A percentile compares a stretch with the other conserved stretches of the same genome.
phyloP scores from a whole-genome alignment of 2,329 filamentous ascomycete genomes.

The Fusarium sp. region DNA sequence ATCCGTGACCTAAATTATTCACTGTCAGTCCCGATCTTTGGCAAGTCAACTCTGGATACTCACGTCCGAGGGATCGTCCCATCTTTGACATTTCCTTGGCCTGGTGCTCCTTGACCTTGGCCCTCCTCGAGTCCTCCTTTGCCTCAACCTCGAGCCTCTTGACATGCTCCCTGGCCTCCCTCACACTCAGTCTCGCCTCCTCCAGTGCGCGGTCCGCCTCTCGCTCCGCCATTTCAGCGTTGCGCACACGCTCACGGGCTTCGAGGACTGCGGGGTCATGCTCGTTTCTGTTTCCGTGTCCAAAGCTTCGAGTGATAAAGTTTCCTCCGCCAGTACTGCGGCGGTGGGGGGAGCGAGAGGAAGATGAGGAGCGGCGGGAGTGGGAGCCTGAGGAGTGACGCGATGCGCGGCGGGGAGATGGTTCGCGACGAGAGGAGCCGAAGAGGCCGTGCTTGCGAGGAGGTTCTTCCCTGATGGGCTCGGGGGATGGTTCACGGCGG shows the following conservation, averaged over 20 bases:
- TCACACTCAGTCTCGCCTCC: slow-evolving; percentile 68
- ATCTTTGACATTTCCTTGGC: slow-evolving; percentile 75
- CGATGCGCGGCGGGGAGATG: slow-evolving; percentile 37
- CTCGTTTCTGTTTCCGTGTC: slow-evolving; percentile 56
- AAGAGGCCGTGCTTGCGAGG: slow-evolving; percentile 55
- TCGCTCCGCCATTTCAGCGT: slow-evolving; percentile 72
- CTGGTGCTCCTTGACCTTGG: slow-evolving; percentile 76
- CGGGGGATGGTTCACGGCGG: slow-evolving; percentile 47
- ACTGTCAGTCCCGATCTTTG: not conserved
- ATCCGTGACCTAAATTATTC: slow-evolving; percentile 23
- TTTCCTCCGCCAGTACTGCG: slow-evolving; percentile 38
- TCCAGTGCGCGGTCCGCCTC: slow-evolving; percentile 74
- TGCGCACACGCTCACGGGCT: slow-evolving; percentile 71
- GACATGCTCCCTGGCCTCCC: slow-evolving; percentile 73
- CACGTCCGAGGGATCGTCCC: slow-evolving; percentile 77
- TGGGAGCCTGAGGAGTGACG: slow-evolving; percentile 23
- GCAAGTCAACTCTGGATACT: slow-evolving; percentile 47
- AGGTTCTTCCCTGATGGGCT: slow-evolving; percentile 46
- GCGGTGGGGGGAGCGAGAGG: slow-evolving; percentile 31
- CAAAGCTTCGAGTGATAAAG: slow-evolving; percentile 59
- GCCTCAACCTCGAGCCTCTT: slow-evolving; percentile 74
- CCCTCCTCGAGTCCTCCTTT: slow-evolving; percentile 71
- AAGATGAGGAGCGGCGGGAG: slow-evolving; percentile 19
- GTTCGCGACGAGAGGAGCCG: slow-evolving; percentile 44
- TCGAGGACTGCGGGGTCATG: slow-evolving; percentile 73